phyloP scores from a whole-genome alignment of 225 moss, liverwort and hornwort species.

The Polytrichum formosum region DNA sequence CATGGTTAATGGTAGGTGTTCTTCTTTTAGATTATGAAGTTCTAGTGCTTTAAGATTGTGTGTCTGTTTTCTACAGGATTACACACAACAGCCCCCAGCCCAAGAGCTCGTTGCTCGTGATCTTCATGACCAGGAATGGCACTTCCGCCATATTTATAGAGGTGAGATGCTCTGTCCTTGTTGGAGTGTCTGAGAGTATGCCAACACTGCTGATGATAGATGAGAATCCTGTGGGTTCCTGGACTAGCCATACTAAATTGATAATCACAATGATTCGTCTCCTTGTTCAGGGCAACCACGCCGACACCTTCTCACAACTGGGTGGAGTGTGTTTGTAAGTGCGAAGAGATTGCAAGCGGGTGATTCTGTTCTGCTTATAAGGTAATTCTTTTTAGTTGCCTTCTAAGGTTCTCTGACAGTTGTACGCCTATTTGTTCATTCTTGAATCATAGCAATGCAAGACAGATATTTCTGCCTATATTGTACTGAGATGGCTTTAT shows the following conservation, averaged over 20 bases:
- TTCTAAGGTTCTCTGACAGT: constrained; percentile 2
- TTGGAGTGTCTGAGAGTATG: background rate
- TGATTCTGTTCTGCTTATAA: constrained; percentile 63
- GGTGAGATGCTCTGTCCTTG: constrained; percentile 20
- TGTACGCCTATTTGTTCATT: background rate
- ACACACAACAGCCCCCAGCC: constrained; percentile 56
- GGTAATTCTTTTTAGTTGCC: constrained; percentile 26
- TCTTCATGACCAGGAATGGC: constrained; percentile 69
- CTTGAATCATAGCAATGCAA: background rate
- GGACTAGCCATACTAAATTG: background rate
- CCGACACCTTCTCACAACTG: constrained; percentile 63
- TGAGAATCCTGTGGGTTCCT: background rate
- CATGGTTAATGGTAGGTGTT: background rate
- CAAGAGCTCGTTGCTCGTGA: constrained; percentile 64
- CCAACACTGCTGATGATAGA: background rate
- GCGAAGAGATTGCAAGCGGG: constrained; percentile 66
- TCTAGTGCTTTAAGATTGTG: background rate
- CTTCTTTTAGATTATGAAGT: background rate
- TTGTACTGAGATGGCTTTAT: background rate
- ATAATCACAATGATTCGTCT: background rate
- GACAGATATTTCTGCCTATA: background rate
- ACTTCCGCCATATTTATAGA: constrained; percentile 64
- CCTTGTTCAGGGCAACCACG: constrained; percentile 51
- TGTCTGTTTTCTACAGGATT: constrained; percentile 30
- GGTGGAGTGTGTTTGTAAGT: constrained; percentile 67